Evolutionary conservation across 2,329 filamentous ascomycete genomes (phyloP).

Genomic region (Penicillium vulpinum): DNA sequence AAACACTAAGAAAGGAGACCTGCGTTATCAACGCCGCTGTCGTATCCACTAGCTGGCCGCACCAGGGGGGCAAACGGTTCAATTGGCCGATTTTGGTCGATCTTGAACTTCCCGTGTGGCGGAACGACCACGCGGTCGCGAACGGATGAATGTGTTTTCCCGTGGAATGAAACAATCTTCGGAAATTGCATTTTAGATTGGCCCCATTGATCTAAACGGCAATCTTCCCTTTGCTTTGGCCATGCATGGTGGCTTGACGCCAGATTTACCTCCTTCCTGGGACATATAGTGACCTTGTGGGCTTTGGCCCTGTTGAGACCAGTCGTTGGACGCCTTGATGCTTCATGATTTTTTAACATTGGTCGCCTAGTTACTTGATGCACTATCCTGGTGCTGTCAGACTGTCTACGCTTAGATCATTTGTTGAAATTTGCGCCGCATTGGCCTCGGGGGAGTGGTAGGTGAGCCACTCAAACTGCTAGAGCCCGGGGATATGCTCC

Average conservation of each 20-base stretch:
- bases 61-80: conserved; percentile 61
- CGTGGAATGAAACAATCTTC: not conserved
- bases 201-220: conserved; percentile 4
- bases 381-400: conserved; percentile 16
- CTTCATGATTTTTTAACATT: conserved; percentile 7
- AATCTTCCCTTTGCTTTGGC: conserved; percentile 3
- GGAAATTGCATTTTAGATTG: not conserved
- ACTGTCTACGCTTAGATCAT: conserved; percentile 7
- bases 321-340: conserved; percentile 20
- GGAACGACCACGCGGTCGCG: conserved; percentile 18
- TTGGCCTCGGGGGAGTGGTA: not conserved
- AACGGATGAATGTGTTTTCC: not conserved
- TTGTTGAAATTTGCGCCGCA: not conserved
- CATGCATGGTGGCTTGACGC: conserved; percentile 22
- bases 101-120: conserved; percentile 66
- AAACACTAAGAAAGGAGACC: conserved; percentile 61
- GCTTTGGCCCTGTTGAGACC: conserved; percentile 16
- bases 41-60: conserved; percentile 66
- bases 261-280: conserved; percentile 3
- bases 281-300: conserved; percentile 12
- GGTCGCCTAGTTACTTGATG: conserved; percentile 5
- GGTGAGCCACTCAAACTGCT: conserved; percentile 7
- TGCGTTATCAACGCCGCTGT: conserved; percentile 80
- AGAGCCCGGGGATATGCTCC: not conserved
- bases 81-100: conserved; percentile 86